phyloP scores from a whole-genome alignment of 2,329 filamentous ascomycete genomes.

The Parastagonospora nodorum region DNA sequence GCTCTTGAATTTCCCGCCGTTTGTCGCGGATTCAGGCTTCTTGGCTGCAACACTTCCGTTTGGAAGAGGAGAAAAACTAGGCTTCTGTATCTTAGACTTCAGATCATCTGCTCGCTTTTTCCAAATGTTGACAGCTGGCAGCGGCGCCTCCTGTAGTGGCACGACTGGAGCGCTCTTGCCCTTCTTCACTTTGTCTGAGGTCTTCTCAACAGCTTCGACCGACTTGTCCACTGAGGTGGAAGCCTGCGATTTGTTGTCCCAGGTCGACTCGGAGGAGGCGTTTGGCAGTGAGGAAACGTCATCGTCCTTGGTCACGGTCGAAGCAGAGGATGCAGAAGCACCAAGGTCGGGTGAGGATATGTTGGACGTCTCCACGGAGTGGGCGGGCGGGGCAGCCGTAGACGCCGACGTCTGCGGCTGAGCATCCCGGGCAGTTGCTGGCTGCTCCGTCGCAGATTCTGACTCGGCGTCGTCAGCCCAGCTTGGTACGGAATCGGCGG shows the following conservation, averaged over 20 bases:
- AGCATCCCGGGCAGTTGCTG: slow-evolving; percentile 26
- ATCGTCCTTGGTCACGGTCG: slow-evolving; percentile 62
- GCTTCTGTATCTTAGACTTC: slow-evolving; percentile 56
- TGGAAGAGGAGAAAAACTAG: slow-evolving; percentile 47
- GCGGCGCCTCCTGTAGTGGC: slow-evolving; percentile 77
- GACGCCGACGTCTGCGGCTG: slow-evolving; percentile 20
- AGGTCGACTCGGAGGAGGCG: slow-evolving; percentile 67
- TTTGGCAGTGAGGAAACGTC: slow-evolving; percentile 67
- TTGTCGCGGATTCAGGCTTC: slow-evolving; percentile 28
- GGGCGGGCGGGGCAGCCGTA: slow-evolving; percentile 19
- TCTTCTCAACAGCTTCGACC: slow-evolving; percentile 54
- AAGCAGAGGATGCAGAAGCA: slow-evolving; percentile 58
- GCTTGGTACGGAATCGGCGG: slow-evolving; percentile 44
- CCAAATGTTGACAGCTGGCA: slow-evolving; percentile 89
- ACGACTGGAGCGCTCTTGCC: slow-evolving; percentile 51
- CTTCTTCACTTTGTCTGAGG: slow-evolving; percentile 60
- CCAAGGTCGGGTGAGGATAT: slow-evolving; percentile 60
- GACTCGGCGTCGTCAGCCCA: slow-evolving; percentile 57
- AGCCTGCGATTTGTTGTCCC: slow-evolving; percentile 69
- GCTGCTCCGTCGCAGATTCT: slow-evolving; percentile 33
- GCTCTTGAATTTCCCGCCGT: slow-evolving; percentile 26
- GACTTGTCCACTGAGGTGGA: slow-evolving; percentile 69
- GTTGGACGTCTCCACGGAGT: slow-evolving; percentile 27
- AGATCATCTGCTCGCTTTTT: slow-evolving; percentile 73
- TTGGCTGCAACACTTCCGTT: slow-evolving; percentile 27